phyloP scores from a whole-genome alignment of 2,329 filamentous ascomycete genomes.

The Purpureocillium lavendulum region DNA sequence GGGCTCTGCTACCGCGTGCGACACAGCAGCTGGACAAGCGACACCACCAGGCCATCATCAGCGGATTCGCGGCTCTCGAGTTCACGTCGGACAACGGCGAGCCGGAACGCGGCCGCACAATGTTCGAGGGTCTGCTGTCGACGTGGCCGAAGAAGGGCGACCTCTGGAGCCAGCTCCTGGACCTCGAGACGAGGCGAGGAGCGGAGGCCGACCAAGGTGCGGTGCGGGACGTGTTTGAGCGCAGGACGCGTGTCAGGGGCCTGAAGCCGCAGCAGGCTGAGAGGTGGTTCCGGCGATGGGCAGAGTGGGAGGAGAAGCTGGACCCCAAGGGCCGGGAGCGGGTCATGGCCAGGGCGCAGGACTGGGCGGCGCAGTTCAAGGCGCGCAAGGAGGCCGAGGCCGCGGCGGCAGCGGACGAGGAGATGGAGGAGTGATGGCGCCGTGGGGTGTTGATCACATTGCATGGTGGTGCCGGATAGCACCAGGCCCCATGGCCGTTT shows the following conservation, averaged over 20 bases:
- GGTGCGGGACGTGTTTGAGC: constrained; percentile 73
- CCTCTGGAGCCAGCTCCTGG: constrained; percentile 85
- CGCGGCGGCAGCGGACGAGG: constrained; percentile 23
- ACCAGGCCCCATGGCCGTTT: not conserved
- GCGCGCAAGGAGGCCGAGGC: constrained; percentile 32
- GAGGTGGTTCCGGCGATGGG: constrained; percentile 88
- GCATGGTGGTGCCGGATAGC: constrained; percentile 6
- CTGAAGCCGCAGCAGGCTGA: constrained; percentile 78
- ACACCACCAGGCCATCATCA: constrained; percentile 60
- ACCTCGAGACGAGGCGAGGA: constrained; percentile 64
- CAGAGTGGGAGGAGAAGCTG: constrained; percentile 72
- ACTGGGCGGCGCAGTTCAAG: constrained; percentile 54
- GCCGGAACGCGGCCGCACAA: constrained; percentile 82
- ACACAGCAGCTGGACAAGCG: constrained; percentile 69
- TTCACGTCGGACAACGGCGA: constrained; percentile 79
- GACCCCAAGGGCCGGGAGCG: constrained; percentile 60
- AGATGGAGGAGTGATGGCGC: constrained; percentile 9
- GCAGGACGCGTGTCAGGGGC: constrained; percentile 59
- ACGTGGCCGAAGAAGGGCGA: constrained; percentile 86
- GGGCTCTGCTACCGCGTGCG: constrained; percentile 72
- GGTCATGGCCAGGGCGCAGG: constrained; percentile 62
- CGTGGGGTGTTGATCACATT: not conserved
- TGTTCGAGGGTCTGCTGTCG: constrained; percentile 81
- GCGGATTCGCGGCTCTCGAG: constrained; percentile 86
- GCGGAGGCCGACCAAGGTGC: constrained; percentile 42